Evolutionary conservation across 73 alveolate species (phyloP), one percentile per base, ranked within the genome.

Genomic region (Stentor coeruleus): DNA sequence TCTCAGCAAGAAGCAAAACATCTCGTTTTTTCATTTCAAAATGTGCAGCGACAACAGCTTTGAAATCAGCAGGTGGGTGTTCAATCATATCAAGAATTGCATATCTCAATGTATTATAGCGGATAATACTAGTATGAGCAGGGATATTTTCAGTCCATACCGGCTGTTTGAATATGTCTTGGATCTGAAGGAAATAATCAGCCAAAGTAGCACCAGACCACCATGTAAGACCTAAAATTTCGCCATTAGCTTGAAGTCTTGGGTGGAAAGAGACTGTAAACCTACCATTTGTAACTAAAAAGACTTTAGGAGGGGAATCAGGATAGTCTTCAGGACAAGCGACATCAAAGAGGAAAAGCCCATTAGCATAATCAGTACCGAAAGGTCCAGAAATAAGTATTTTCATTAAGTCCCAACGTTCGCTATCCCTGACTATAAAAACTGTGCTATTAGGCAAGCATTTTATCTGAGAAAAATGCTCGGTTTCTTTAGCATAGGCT

Each of bases 321-420:
- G 99, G 99, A 84, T 97, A 97, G 87, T 83, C 89, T 74, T 84
- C 91, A 87, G 95, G 98, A 80, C 90, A 95, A 82, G 92, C 90
- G 26, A 95, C 95, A 80, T 95, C 99, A 92, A 87, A 95, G 79
- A 89, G 91, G 86, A 89, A 97, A 57, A 98, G 97, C 39, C 99
- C 99, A 91, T 95, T 94, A 14, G 98, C 96, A 87, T 97, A 97
- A 11, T 99, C 99, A 3, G 99, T 95, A 35, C 97, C 98, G 38
- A 89, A 88, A 49, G 99, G 92, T 33, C 99, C 99, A 89, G 96
- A 93, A 35, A 97, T 88, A 38, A 97, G 83, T 3, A 96, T 98
- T 84, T 95, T 97, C 98, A 97, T 95, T 58, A 88, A 85, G 86
- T 95, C 99, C 86, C 96, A 97, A 74, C 98, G 84, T 74, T 94